Evolutionary conservation across 129 eudicot species (phyloP), one percentile per base, ranked within the genome.

Genomic region (Tanacetum coccineum): DNA sequence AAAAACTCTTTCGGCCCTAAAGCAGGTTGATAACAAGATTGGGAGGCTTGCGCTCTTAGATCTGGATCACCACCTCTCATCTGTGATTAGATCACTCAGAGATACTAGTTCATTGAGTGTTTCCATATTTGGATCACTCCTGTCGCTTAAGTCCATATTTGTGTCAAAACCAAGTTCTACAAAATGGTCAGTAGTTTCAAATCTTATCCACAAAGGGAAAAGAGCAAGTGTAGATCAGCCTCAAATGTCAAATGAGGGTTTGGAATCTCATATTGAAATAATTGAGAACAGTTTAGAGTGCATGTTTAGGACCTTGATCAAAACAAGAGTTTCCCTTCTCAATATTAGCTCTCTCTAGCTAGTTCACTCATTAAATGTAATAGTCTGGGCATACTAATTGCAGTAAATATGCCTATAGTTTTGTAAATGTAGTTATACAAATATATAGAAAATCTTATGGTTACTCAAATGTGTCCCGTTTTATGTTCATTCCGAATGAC

Each of bases 291-390:
- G 77, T 70, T 74, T 85, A 26, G 83, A 74, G 25, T 36, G 74
- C 63, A 44, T 80, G 72, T 82, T 64, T 71, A 82, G 81, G 74
- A 73, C 70, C 59, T 73, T 85, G 81, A 76, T 82, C 15, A 70
- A 73, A 56, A 62, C 74, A 28, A 82, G 91, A 64, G 78, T 66
- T 15, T 58, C 75, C 14, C 79, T 85, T 13, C 82, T 85, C n/a
- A 82, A 82, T 66, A 76, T 76, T 21, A 59, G 66, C 42, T 76
- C 84, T 22, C 25, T 1, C 25, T 22, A 22, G 25, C 25, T 22
- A 22, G 9, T 59, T 68, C 45, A 70, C 17, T 8, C 9, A 26
- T 36, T 36, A 36, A 36, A 36, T 36, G 21, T 14, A 60, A n/a
- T 59, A 26, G 25, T 60, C 40, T 65, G 18, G 50, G 74, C 73